Percentiles rank a stretch among this genome's conserved stretches.
phyloP scores from a whole-genome alignment of 1,284 basidiomycete species.

The Omphalotus olearius region DNA sequence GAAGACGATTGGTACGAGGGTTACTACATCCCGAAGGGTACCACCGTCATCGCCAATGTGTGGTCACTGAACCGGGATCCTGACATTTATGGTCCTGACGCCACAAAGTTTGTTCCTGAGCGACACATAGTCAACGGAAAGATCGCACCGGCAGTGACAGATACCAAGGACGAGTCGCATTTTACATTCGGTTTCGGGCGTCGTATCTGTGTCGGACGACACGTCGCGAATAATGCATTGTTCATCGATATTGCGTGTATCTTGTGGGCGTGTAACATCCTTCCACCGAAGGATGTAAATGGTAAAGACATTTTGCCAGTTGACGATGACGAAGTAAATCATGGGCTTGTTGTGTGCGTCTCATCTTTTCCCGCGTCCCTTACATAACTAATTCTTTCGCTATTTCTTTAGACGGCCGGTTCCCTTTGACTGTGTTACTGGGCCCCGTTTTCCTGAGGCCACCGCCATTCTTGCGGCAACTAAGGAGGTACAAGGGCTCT shows the following conservation, averaged over 20 bases:
- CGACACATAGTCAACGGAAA: constrained; percentile 12
- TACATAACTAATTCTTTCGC: background rate
- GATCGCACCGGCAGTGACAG: constrained; percentile 1
- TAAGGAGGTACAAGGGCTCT: background rate
- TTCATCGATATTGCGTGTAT: constrained; percentile 17
- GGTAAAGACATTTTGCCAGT: constrained; percentile 12
- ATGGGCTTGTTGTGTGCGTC: constrained; percentile 14
- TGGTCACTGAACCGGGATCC: constrained; percentile 13
- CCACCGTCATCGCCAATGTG: constrained; percentile 16
- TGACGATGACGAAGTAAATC: constrained; percentile 4
- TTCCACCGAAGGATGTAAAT: constrained; percentile 12
- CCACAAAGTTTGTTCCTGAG: background rate
- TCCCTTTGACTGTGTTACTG: background rate
- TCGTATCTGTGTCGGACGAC: constrained; percentile 11
- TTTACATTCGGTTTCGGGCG: constrained; percentile 6
- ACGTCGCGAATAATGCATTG: constrained; percentile 18
- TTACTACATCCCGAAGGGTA: constrained; percentile 15
- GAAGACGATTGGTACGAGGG: constrained; percentile 17
- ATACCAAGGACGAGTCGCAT: constrained; percentile 17
- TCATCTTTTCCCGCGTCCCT: no score
- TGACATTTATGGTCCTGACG: constrained; percentile 6
- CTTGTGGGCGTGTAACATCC: constrained; percentile 15
- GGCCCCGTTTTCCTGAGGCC: background rate
- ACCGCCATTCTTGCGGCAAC: background rate
- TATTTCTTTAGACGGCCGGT: background rate